Evolutionary conservation across 768 basidiomycete genomes (phyloP), one percentile per base, ranked within the genome.

Genomic region (Pleurotus tuber-regium): DNA sequence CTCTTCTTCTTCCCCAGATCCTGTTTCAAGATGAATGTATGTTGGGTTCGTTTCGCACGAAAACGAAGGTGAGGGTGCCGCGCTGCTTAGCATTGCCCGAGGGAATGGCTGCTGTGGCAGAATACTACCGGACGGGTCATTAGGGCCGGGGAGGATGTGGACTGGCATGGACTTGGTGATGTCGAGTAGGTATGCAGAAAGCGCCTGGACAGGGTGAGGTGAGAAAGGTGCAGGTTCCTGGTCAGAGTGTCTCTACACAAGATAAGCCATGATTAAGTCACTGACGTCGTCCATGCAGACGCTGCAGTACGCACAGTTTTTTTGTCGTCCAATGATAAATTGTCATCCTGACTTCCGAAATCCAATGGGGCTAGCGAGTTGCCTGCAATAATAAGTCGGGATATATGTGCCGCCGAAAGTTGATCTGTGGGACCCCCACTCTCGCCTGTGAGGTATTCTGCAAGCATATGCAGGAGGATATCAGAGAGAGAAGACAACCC

Each of bases 21-120:
- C 75, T 57, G 78, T 72, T 56, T 70, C 76, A 18, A 97, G 60
- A 48, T 82, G 82, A 43, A 97, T 69, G 75, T 92, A 98, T 33
- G 82, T 80, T 12, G 97, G 97, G 62, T 98, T 99, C 8, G 92
- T 94, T 69, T 89, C 87, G 59, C 84, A 85, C 18, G 71, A 68
- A 63, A 98, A 90, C 4, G 81, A 78, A 23, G 80, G 71, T 50
- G 79, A 82, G 26, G 71, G 72, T 51, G 79, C 75, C 43, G 76
- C 78, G 25, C 74, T 70, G 51, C 91, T 83, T 55, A 99, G 87
- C 88, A 98, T 94, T 4, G 92, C 88, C 26, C 86, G 82, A 42
- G 97, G 97, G 58, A 98, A 79, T 0, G 92, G 79, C 61, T 97
- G 97, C 65, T 99, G 97, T 2, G 97, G 97, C 57, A 99, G 72